Base-by-base conservation (phyloP, 306 rosid species). In the Cyclanthera cordifolia region DNA sequence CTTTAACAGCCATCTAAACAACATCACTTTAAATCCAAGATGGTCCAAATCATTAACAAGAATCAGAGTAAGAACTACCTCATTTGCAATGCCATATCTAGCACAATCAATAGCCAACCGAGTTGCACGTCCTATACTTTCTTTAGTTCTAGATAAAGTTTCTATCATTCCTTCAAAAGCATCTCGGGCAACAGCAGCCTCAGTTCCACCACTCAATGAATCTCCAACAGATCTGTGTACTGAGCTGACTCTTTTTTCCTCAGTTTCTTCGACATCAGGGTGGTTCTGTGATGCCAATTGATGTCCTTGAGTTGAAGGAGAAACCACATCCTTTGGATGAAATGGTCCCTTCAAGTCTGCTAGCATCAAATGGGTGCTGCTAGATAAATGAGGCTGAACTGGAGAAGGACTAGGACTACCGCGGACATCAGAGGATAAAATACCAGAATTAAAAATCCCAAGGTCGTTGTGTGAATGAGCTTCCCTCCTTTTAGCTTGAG, bases 161-260 rank as follows among this genome's bases (percentile, higher is more conserved):
- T 94, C 99, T 45, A 94, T 94, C 99, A 94, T 94, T 73, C 99
- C 99, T 82, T 94, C 99, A 85, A 94, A 94, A 73, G 99, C 97
- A 75, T 94, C 99, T 75, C 99, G 99, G 65, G 99, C 85, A 85
- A 94, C 96, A 74, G 92, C 94, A n/a, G 99, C 99, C 80, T 94
- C 99, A 16, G 97, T 94, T 67, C 95, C 97, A 28, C 99, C 97
- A 83, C 99, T 94, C 32, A 90, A 82, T 5, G 97, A 83, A 47
- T 88, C 90, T 66, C 83, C 97, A 59, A 71, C 75, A 59, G 87
- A 84, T 80, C 78, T 80, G 70, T 86, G 89, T 47, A 67, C 91
- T 50, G 97, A 90, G 84, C 87, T 82, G 51, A 72, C 83, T 78
- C 95, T 83, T 79, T 82, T 79, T 39, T 86, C 99, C 72, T 87